Conservation (phyloP, 192 early-diverging fungal species). For the Phlyctochytrium arcticum region DNA sequence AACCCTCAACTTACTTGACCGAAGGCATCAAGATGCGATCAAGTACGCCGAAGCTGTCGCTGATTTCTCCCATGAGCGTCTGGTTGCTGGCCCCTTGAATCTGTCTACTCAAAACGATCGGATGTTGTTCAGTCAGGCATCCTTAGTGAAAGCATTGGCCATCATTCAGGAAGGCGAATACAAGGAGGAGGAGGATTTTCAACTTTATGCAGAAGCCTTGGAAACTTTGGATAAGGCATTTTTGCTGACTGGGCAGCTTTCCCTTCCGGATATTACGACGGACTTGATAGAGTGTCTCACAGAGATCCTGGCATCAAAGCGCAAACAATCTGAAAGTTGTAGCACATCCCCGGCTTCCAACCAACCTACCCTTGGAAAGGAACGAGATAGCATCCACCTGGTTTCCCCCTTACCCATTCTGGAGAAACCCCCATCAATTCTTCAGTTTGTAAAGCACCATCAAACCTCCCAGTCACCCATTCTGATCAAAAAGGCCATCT, state of each 20-base stretch:
- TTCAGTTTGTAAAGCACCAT: background rate
- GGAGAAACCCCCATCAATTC: too few relatives aligned
- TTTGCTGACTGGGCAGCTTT: constrained; percentile 55
- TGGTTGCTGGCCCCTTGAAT: background rate
- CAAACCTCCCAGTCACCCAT: too few relatives aligned
- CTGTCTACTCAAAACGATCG: background rate
- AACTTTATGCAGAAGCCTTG: constrained; percentile 37
- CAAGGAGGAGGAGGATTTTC: background rate
- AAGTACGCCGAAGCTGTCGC: constrained; percentile 3
- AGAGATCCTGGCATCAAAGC: constrained; percentile 19
- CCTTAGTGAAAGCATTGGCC: constrained; percentile 3
- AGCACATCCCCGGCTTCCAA: too few relatives aligned
- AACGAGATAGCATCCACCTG: too few relatives aligned
- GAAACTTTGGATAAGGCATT: constrained; percentile 48
- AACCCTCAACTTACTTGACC: too few relatives aligned
- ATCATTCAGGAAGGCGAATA: background rate
- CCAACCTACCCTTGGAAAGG: too few relatives aligned
- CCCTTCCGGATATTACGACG: constrained; percentile 8
- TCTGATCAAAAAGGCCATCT: constrained; percentile 48
- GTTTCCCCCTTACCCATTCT: too few relatives aligned
- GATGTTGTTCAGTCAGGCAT: background rate
- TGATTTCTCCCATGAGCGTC: background rate
- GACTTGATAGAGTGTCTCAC: constrained; percentile 14
- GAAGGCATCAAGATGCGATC: too few relatives aligned
- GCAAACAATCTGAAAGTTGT: too few relatives aligned